Evolutionary conservation across 2,329 filamentous ascomycete species (phyloP).

Genomic region (Fusarium camptoceras): DNA sequence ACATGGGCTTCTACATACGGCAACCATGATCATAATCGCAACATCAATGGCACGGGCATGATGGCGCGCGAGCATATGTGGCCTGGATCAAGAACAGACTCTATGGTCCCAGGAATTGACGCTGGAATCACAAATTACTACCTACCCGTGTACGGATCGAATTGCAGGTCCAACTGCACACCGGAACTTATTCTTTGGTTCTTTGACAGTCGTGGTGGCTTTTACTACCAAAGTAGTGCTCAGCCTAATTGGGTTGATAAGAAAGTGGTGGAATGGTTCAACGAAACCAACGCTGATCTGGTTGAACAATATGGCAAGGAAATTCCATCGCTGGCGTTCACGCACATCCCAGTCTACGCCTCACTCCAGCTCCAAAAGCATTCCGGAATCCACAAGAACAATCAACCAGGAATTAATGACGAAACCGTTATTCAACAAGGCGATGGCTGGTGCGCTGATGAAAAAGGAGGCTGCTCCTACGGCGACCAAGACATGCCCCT

Average conservation of each 20-base stretch:
- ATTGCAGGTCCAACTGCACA: conserved; percentile 48
- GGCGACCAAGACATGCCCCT: conserved; percentile 69
- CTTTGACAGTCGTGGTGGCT: conserved; percentile 73
- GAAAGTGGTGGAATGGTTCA: conserved; percentile 60
- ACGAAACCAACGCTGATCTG: conserved; percentile 50
- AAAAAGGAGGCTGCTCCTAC: conserved; percentile 54
- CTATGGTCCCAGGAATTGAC: conserved; percentile 33
- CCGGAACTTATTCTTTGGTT: conserved; percentile 71
- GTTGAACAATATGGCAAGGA: conserved; percentile 42
- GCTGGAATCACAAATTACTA: conserved; percentile 59
- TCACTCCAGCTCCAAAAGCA: conserved; percentile 43
- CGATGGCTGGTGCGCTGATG: conserved; percentile 58
- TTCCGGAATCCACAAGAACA: conserved; percentile 50
- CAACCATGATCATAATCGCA: conserved; percentile 73
- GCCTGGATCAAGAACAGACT: conserved; percentile 38
- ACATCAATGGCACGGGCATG: conserved; percentile 48
- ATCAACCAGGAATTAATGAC: conserved; percentile 61
- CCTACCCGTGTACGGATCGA: conserved; percentile 53
- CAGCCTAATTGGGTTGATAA: conserved; percentile 59
- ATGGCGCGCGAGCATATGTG: conserved; percentile 43
- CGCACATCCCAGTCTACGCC: conserved; percentile 59
- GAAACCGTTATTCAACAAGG: conserved; percentile 58
- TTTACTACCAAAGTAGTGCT: conserved; percentile 55
- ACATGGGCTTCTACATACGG: conserved; percentile 76
- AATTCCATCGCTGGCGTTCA: conserved; percentile 62